Conservation (phyloP, 257 asterid genomes). For the Vinca minor region DNA sequence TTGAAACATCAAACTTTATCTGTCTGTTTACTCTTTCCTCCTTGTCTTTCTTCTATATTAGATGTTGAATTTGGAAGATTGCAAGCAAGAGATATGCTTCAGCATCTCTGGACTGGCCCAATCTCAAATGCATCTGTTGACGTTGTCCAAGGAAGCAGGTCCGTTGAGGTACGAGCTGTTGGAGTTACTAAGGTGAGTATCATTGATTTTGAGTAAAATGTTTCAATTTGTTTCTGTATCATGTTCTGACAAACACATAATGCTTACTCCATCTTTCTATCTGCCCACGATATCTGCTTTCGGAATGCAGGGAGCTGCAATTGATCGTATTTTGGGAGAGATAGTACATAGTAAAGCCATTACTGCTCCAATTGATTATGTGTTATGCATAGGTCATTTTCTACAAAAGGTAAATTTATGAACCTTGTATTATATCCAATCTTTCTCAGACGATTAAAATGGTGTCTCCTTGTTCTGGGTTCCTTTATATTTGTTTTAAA, state of each 20-base stretch:
- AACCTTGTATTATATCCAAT: slow-evolving; percentile 4
- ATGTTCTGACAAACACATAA: neutral
- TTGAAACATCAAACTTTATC: slow-evolving; percentile 1
- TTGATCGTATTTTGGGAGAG: slow-evolving; percentile 88
- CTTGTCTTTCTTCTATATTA: slow-evolving; percentile 19
- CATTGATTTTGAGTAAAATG: neutral
- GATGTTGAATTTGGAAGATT: slow-evolving; percentile 91
- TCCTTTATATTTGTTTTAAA: no score
- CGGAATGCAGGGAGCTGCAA: slow-evolving; percentile 73
- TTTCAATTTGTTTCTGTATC: neutral
- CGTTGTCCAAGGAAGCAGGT: slow-evolving; percentile 87
- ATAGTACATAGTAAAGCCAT: slow-evolving; percentile 80
- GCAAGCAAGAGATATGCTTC: slow-evolving; percentile 99
- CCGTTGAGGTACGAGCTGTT: slow-evolving; percentile 93
- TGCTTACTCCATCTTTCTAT: neutral
- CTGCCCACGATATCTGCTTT: neutral
- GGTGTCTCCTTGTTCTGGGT: no score
- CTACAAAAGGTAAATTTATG: slow-evolving; percentile 56
- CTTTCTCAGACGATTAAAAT: slow-evolving; percentile 1
- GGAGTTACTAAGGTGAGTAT: slow-evolving; percentile 85
- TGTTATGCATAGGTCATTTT: slow-evolving; percentile 83
- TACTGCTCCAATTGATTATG: slow-evolving; percentile 72
- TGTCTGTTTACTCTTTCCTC: slow-evolving; percentile 9
- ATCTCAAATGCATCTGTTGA: slow-evolving; percentile 91
- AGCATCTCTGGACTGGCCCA: slow-evolving; percentile 99